phyloP scores from a whole-genome alignment of 805 yeast species.

The Saccharomyces cerevisiae region DNA sequence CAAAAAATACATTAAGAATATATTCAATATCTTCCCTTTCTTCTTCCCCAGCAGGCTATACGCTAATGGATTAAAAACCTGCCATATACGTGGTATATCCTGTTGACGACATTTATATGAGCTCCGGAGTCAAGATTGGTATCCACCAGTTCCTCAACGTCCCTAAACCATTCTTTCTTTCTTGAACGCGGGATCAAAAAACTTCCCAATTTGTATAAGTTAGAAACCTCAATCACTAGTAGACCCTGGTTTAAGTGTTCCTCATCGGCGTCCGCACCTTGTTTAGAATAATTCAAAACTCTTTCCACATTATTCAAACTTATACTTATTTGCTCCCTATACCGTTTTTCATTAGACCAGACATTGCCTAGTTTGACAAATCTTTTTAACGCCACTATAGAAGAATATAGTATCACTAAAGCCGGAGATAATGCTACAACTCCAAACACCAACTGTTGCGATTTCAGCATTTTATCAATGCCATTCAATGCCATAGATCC shows the following conservation, averaged over 20 bases:
- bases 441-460: constrained; percentile 92
- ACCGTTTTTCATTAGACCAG: constrained; percentile 21
- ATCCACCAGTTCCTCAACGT: constrained; percentile 51
- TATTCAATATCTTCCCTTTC: neutral
- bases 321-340: constrained; percentile 23
- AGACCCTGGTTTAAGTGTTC: constrained; percentile 45
- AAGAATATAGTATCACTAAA: constrained; percentile 45
- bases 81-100: constrained; percentile 58
- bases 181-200: constrained; percentile 43
- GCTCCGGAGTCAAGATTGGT: constrained; percentile 30
- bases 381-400: constrained; percentile 30
- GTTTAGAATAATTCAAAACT: constrained; percentile 33
- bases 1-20: neutral
- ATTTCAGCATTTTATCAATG: constrained; percentile 77
- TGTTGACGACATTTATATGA: constrained; percentile 41
- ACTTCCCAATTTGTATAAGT: constrained; percentile 44
- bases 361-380: constrained; percentile 18
- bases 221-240: constrained; percentile 56
- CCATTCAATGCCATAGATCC: constrained; percentile 86
- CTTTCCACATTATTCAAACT: constrained; percentile 53
- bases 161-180: constrained; percentile 50
- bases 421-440: constrained; percentile 84
- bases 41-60: neutral
- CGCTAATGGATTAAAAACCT: constrained; percentile 13
- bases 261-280: constrained; percentile 12